A percentile compares a stretch with the other conserved stretches of the same genome.
Conservation (phyloP, 257 asterid genomes). For the Solanum gandarillasii region DNA sequence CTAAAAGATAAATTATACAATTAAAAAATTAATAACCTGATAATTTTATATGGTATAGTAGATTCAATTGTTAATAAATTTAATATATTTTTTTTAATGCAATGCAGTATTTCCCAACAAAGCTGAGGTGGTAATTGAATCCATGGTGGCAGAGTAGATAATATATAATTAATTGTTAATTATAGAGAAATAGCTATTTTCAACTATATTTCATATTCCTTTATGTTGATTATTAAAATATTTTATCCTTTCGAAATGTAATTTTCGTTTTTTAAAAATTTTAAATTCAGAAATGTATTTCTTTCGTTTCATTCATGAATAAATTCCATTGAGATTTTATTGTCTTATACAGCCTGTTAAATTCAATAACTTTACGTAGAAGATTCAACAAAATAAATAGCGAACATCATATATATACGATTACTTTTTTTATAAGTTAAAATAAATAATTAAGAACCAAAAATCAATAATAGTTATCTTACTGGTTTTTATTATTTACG, state of each 20-base stretch:
- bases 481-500: no score
- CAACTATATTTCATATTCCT: background rate
- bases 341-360: background rate
- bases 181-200: background rate
- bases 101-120: conserved; percentile 25
- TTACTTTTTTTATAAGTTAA: no score
- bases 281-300: background rate
- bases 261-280: background rate
- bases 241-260: background rate
- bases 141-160: background rate
- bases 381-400: background rate
- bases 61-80: background rate
- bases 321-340: background rate
- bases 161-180: background rate
- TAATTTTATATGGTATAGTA: background rate
- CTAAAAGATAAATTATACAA: background rate
- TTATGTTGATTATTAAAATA: background rate
- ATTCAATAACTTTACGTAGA: background rate
- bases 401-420: background rate
- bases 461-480: no score
- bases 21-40: background rate
- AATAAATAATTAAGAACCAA: no score
- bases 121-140: conserved; percentile 38
- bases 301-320: background rate
- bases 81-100: no score